Conservation (phyloP, 2,329 filamentous ascomycete genomes). For the Sporothrix variecibatus region DNA sequence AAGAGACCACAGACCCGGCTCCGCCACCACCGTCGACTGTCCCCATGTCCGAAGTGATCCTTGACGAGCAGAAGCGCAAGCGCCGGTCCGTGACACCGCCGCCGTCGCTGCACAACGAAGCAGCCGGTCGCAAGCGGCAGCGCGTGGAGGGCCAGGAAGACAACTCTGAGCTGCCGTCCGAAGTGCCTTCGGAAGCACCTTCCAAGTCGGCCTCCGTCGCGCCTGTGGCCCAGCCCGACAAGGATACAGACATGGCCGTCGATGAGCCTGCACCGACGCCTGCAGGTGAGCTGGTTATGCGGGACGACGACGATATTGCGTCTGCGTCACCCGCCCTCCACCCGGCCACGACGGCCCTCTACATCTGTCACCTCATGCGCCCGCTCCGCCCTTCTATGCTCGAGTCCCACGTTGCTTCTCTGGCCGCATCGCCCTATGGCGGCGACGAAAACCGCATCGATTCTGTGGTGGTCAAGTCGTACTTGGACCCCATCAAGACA, state of each 20-base stretch:
- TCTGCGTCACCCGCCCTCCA: constrained; percentile 62
- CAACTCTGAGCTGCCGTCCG: background rate
- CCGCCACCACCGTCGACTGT: background rate
- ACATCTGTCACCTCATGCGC: constrained; percentile 88
- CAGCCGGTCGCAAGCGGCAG: constrained; percentile 47
- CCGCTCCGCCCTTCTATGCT: constrained; percentile 72
- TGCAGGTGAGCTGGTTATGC: constrained; percentile 17
- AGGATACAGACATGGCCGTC: background rate
- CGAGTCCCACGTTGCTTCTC: constrained; percentile 65
- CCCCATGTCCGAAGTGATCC: constrained; percentile 25
- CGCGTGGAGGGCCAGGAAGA: constrained; percentile 22
- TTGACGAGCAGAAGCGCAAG: constrained; percentile 60
- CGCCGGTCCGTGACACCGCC: constrained; percentile 65
- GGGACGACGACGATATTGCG: constrained; percentile 34
- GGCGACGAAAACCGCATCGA: constrained; percentile 39
- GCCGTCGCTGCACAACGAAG: constrained; percentile 39
- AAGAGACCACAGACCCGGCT: background rate
- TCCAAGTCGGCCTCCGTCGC: background rate
- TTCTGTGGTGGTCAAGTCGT: constrained; percentile 66
- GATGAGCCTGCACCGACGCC: background rate
- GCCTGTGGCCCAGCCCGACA: background rate
- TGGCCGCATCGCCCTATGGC: constrained; percentile 58
- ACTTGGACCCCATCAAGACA: constrained; percentile 81
- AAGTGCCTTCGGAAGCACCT: background rate
- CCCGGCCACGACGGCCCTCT: constrained; percentile 73